phyloP scores from a whole-genome alignment of 2,329 filamentous ascomycete genomes.

The Beauveria asiatica region DNA sequence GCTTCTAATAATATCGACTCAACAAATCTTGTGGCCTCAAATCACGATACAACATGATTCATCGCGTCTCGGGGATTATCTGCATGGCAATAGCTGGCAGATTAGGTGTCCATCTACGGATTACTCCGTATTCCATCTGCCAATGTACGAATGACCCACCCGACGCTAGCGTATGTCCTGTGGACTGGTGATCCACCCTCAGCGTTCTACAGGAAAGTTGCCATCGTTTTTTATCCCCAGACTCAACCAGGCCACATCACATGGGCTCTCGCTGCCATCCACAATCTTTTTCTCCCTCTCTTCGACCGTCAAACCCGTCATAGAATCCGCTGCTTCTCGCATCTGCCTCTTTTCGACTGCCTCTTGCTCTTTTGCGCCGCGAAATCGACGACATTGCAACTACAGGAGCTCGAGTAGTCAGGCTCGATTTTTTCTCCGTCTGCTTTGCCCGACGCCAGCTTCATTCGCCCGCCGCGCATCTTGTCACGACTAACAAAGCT shows the following conservation, averaged over 20 bases:
- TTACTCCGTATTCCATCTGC: too few species aligned
- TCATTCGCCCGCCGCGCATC: not conserved
- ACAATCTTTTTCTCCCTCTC: slow-evolving; percentile 3
- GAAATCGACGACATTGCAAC: not conserved
- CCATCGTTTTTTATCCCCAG: slow-evolving; percentile 11
- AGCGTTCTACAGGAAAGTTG: not conserved
- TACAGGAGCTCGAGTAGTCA: not conserved
- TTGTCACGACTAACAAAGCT: not conserved
- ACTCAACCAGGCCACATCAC: slow-evolving; percentile 10
- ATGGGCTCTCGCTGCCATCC: slow-evolving; percentile 8
- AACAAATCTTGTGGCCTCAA: too few species aligned
- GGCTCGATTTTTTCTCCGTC: not conserved
- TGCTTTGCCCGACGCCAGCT: not conserved
- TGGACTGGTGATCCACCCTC: slow-evolving; percentile 9
- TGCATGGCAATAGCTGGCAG: too few species aligned
- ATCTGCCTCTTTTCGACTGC: not conserved
- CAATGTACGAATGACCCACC: too few species aligned
- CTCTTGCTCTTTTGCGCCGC: not conserved
- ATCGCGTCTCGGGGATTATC: too few species aligned
- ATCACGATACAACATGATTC: too few species aligned
- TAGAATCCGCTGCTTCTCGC: not conserved
- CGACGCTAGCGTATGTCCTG: too few species aligned
- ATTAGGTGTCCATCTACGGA: too few species aligned
- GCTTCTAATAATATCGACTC: too few species aligned
- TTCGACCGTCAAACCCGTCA: not conserved